phyloP scores from a whole-genome alignment of 768 basidiomycete genomes.

The Lyophyllum semitale region DNA sequence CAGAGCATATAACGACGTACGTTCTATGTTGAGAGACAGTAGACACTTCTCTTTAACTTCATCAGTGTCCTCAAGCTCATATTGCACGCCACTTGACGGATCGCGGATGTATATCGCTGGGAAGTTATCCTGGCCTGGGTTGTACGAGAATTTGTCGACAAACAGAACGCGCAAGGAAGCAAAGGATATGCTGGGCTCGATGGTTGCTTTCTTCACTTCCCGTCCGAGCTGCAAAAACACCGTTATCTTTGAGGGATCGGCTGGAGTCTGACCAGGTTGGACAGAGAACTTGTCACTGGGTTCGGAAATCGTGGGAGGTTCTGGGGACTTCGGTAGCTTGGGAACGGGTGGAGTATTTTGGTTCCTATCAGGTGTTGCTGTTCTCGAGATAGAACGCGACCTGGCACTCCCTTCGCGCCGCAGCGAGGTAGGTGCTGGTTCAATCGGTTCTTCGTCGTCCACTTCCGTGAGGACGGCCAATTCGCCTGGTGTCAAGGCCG shows the following conservation, averaged over 20 bases:
- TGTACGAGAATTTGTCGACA: slow-evolving; percentile 93
- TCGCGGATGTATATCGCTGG: slow-evolving; percentile 96
- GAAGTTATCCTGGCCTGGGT: slow-evolving; percentile 90
- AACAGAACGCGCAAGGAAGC: slow-evolving; percentile 82
- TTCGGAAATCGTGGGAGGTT: slow-evolving; percentile 26
- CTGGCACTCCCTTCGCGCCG: slow-evolving; percentile 26
- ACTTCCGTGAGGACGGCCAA: slow-evolving; percentile 75
- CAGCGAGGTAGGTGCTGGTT: slow-evolving; percentile 21
- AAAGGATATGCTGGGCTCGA: slow-evolving; percentile 74
- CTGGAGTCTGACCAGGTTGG: slow-evolving; percentile 7
- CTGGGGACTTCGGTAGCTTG: slow-evolving; percentile 47
- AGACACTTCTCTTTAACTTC: slow-evolving; percentile 89
- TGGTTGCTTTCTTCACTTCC: slow-evolving; percentile 83
- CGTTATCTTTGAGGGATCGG: slow-evolving; percentile 47
- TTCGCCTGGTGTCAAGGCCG: slow-evolving; percentile 67
- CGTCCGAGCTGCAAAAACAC: slow-evolving; percentile 90
- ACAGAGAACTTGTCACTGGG: slow-evolving; percentile 1
- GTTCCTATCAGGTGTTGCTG: slow-evolving; percentile 40
- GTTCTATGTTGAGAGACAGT: slow-evolving; percentile 93
- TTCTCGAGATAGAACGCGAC: slow-evolving; percentile 31
- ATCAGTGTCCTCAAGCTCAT: slow-evolving; percentile 92
- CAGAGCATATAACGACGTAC: slow-evolving; percentile 52
- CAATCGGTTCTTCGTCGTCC: slow-evolving; percentile 55
- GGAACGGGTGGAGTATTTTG: slow-evolving; percentile 43
- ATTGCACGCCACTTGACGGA: slow-evolving; percentile 88